A percentile compares a stretch with the other conserved stretches of the same genome.
Conservation (phyloP, 768 basidiomycete species). For the Amanita subjunquillea region DNA sequence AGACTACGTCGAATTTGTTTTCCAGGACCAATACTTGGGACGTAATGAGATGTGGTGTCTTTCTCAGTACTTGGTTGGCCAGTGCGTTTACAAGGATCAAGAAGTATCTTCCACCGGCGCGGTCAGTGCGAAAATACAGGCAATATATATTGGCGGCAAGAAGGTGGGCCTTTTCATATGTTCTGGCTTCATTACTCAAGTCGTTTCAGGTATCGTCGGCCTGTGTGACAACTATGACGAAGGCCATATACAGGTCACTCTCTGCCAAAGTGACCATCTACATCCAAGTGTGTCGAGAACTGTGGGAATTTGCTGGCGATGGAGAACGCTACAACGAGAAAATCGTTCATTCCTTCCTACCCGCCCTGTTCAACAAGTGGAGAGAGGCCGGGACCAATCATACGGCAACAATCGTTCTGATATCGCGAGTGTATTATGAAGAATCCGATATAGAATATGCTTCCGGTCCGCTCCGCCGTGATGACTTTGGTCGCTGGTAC, state of each 20-base stretch:
- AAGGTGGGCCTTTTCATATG: conserved; percentile 31
- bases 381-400: conserved; percentile 80
- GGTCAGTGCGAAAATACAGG: conserved; percentile 73
- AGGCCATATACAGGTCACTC: conserved; percentile 80
- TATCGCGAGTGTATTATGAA: conserved; percentile 88
- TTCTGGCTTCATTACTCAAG: not conserved
- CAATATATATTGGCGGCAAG: conserved; percentile 61
- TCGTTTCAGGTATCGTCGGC: conserved; percentile 66
- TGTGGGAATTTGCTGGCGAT: conserved; percentile 95
- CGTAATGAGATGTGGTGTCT: conserved; percentile 97
- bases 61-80: conserved; percentile 68
- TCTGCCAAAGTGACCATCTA: conserved; percentile 91
- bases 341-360: conserved; percentile 94
- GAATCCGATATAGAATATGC: conserved; percentile 71
- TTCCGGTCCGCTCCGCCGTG: conserved; percentile 66
- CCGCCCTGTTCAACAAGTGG: conserved; percentile 82
- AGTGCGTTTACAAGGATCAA: conserved; percentile 77
- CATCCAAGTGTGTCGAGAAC: conserved; percentile 91
- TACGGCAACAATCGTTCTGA: conserved; percentile 87
- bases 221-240: conserved; percentile 73
- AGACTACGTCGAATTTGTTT: conserved; percentile 81
- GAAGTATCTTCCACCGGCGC: conserved; percentile 80
- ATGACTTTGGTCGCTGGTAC: conserved; percentile 74
- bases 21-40: conserved; percentile 92
- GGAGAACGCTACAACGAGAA: conserved; percentile 96